Evolutionary conservation across 768 basidiomycete species (phyloP), one percentile per base, ranked within the genome.

Genomic region (Lactarius sanguifluus): DNA sequence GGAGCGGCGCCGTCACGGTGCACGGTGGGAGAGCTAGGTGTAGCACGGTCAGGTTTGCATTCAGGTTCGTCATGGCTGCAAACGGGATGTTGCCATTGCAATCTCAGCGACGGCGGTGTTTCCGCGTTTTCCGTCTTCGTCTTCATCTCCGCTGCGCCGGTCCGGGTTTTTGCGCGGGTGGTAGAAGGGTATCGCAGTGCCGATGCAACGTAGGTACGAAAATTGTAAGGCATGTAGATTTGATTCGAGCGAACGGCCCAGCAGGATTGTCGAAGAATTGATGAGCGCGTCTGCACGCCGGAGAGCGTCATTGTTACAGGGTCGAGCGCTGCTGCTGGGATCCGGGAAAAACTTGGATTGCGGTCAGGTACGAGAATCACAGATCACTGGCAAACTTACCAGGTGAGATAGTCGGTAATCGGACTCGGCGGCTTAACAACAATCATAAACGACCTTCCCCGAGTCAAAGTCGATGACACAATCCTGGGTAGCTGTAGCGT

Each of bases 191-290:
- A 99, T 74, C 0, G 94, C 91, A 2, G 96, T 98, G 74, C 98
- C 96, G 72, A 98, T 92, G 73, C 94, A 94, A 59, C 84, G 79
- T 0, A 94, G 88, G 72, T 98, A 94, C 69, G 86, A 85, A 41
- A 96, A 83, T 71, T 91, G 92, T 67, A 99, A 84, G 0, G 93
- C 92, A 70, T 85, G 86, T 41, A 98, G 83, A 73, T 98, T 96
- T 20, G 92, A 95, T 79, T 98, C 95, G 59, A 97, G 87, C 7
- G 94, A 97, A 75, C 98, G 96, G 1, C 96, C 96, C 18, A 98
- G 79, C 25, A 99, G 88, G 72, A 97, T 90, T 18, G 89, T 87
- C 0, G 85, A 89, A 0, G 79, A 5, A 64, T 77, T 80, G 0
- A 92, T 83, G 34, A 92, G 76, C 8, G 83, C 0, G 80, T 71